Conservation (phyloP, 768 basidiomycete species). For the Collybiopsis confluens region DNA sequence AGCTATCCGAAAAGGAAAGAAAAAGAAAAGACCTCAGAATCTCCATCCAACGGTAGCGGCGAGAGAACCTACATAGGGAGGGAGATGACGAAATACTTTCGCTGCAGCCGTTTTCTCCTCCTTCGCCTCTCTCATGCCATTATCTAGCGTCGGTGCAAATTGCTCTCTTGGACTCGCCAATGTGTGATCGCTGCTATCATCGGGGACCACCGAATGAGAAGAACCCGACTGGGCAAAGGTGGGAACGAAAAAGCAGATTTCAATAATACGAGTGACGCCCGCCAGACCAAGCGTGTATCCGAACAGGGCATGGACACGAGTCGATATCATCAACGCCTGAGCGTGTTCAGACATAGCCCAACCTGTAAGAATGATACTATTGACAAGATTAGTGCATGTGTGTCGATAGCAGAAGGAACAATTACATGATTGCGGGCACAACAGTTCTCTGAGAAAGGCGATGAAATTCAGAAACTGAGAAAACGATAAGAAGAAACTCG, state of each 20-base stretch:
- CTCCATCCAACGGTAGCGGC: too few species aligned
- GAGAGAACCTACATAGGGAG: slow-evolving; percentile 70
- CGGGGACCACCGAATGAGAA: slow-evolving; percentile 24
- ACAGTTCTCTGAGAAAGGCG: slow-evolving; percentile 53
- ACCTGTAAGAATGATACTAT: slow-evolving; percentile 83
- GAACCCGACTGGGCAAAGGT: slow-evolving; percentile 23
- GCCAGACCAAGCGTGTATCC: slow-evolving; percentile 86
- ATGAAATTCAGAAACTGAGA: slow-evolving; percentile 3
- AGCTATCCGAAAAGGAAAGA: too few species aligned
- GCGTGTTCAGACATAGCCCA: slow-evolving; percentile 92
- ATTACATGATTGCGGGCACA: slow-evolving; percentile 78
- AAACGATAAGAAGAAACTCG: slow-evolving; percentile 12
- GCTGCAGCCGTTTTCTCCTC: slow-evolving; percentile 33
- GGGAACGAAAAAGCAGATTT: slow-evolving; percentile 71
- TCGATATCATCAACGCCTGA: slow-evolving; percentile 81
- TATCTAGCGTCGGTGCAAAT: slow-evolving; percentile 1
- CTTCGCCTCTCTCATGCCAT: slow-evolving; percentile 3
- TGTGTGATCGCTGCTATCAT: slow-evolving; percentile 66
- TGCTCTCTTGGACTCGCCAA: slow-evolving; percentile 31
- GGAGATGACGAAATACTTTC: slow-evolving; percentile 77
- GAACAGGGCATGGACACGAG: slow-evolving; percentile 79
- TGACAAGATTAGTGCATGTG: not conserved
- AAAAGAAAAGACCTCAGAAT: too few species aligned
- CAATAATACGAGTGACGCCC: slow-evolving; percentile 73
- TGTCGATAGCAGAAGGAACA: slow-evolving; percentile 6